Percentiles rank a stretch among this genome's conserved stretches.
phyloP scores from a whole-genome alignment of 2,329 filamentous ascomycete species.

The Fusarium anguioides region DNA sequence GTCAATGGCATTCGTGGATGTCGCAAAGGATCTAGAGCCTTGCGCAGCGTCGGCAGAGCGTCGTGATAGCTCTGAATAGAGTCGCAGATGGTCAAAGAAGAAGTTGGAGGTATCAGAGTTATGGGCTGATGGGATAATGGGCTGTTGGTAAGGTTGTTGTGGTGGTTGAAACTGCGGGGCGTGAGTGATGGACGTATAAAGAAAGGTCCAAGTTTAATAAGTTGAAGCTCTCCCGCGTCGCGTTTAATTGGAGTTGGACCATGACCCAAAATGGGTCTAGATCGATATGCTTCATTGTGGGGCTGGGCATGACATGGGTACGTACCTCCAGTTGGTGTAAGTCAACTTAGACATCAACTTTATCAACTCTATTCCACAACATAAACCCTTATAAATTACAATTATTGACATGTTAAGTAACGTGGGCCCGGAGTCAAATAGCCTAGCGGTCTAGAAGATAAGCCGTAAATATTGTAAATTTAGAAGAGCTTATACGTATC shows the following conservation, averaged over 20 bases:
- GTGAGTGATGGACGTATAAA: slow-evolving; percentile 19
- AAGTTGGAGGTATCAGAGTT: not conserved
- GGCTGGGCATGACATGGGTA: not conserved
- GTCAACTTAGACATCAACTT: not conserved
- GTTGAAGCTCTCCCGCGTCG: slow-evolving; percentile 28
- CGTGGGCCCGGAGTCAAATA: too few relatives aligned
- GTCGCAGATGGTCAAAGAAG: slow-evolving; percentile 5
- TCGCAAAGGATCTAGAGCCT: slow-evolving; percentile 16
- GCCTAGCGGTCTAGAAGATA: too few relatives aligned
- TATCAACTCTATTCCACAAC: not conserved
- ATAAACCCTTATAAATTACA: not conserved
- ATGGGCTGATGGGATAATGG: not conserved
- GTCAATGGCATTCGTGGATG: not conserved
- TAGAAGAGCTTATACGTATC: too few relatives aligned
- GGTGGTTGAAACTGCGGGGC: slow-evolving; percentile 20
- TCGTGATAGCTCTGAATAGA: not conserved
- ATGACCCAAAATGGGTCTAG: not conserved
- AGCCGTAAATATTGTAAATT: too few relatives aligned
- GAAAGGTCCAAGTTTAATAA: slow-evolving; percentile 27
- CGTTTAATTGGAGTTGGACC: slow-evolving; percentile 13
- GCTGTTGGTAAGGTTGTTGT: not conserved
- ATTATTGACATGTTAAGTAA: too few relatives aligned
- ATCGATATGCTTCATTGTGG: not conserved
- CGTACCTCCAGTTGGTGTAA: not conserved
- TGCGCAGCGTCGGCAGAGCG: not conserved